Evolutionary conservation across 345 rosid species (phyloP).

Genomic region (Streptanthus diversifolius): DNA sequence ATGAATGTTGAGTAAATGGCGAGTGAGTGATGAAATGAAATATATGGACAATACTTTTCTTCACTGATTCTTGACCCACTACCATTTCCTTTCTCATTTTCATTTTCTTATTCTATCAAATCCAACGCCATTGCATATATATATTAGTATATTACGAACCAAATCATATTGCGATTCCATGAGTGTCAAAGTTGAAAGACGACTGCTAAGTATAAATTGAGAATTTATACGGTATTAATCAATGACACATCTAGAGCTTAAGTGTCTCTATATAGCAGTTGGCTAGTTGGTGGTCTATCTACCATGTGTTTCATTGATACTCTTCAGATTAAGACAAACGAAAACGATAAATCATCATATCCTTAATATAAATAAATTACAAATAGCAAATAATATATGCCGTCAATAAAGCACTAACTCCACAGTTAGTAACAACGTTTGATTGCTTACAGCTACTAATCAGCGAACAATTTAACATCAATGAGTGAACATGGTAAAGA

Average conservation of each 20-base stretch:
- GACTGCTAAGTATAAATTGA: neutral
- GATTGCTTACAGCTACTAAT: neutral
- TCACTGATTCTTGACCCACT: conserved; percentile 10
- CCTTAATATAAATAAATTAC: neutral
- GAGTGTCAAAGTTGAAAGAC: neutral
- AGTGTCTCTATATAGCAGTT: conserved; percentile 4
- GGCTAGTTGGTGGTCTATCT: conserved; percentile 6
- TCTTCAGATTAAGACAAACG: conserved; percentile 1
- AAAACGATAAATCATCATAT: neutral
- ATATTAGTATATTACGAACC: neutral
- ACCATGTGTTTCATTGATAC: neutral
- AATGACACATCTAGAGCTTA: neutral
- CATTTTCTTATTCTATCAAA: neutral
- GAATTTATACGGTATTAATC: neutral
- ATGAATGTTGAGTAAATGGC: neutral
- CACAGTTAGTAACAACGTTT: neutral
- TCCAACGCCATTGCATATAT: neutral
- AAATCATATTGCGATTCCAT: too few species aligned
- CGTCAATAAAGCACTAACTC: conserved; percentile 15
- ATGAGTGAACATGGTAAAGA: neutral
- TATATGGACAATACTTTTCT: neutral
- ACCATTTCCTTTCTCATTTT: neutral
- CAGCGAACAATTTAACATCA: neutral
- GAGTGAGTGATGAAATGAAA: neutral
- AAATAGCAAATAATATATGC: neutral